Base-by-base conservation (phyloP, 108 stramenopile genomes). In the Nitzschia sp. region DNA sequence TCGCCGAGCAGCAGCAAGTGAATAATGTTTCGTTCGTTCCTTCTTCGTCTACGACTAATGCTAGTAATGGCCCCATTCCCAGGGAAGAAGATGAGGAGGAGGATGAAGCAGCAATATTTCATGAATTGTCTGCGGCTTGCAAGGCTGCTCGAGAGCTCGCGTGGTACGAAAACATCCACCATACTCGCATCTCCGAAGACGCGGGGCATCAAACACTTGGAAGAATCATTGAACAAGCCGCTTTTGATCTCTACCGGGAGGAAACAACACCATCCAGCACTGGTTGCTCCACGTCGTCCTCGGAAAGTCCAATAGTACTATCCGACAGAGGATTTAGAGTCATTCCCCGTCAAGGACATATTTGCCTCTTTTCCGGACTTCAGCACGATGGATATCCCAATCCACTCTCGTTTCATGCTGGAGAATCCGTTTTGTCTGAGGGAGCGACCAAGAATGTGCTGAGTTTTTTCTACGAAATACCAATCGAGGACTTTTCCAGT, bases 111-210 rank as follows among this genome's bases (percentile, higher is more conserved):
- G n/a, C n/a, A n/a, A n/a, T n/a, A n/a, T 41, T 41, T 41, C 38
- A 41, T 41, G n/a, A n/a, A n/a, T n/a, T n/a, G n/a, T n/a, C n/a
- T n/a, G n/a, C n/a, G n/a, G 38, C 38, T 6, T 41, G 38, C 13
- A 41, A 50, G 9, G 48, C 48, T 5, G 48, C 48, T 50, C 19
- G 4, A 16, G 48, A 50, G 19, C 48, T 50, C 4, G 21, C 19
- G 13, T 50, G 4, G 4, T n/a, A 50, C 19, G 21, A 11, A 8
- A 50, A 50, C 48, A 22, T 50, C 19, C 48, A 50, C 8, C 48
- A 50, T 50, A 50, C 48, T 21, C 48, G 48, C 8, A 50, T 50
- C 19, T 16, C 48, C 48, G 19, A 50, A 50, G 48, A 50, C 48
- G 21, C 8, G 4, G 16, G 21, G 21, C 4, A n/a, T 22, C 13